A percentile compares a stretch with the other conserved stretches of the same genome.
Evolutionary conservation across 2,329 filamentous ascomycete species (phyloP).

Genomic region (Aquanectria penicillioides): DNA sequence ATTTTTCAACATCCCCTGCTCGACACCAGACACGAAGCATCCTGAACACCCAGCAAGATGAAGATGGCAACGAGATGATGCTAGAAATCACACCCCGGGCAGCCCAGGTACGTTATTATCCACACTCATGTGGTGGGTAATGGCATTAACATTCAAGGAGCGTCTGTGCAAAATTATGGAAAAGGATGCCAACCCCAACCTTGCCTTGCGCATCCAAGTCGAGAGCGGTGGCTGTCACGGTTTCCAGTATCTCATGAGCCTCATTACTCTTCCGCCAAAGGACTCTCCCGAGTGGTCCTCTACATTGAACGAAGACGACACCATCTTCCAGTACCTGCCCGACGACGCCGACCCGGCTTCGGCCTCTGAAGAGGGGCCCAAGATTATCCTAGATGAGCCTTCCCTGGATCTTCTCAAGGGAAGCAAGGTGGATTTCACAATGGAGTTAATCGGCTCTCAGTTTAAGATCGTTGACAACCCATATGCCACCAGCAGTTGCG

Average conservation of each 20-base stretch:
- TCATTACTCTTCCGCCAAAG: slow-evolving; percentile 69
- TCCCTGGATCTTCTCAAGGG: slow-evolving; percentile 90
- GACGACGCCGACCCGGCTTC: slow-evolving; percentile 52
- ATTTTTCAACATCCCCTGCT: slow-evolving; percentile 51
- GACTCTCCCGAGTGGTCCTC: slow-evolving; percentile 47
- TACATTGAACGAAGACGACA: slow-evolving; percentile 77
- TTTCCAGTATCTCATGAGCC: slow-evolving; percentile 95
- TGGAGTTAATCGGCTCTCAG: slow-evolving; percentile 87
- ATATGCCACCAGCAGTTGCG: slow-evolving; percentile 90
- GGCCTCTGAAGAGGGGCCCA: slow-evolving; percentile 60
- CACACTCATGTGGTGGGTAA: background rate
- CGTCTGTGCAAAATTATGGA: slow-evolving; percentile 82
- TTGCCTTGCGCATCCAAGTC: slow-evolving; percentile 90
- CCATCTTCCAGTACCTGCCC: slow-evolving; percentile 78
- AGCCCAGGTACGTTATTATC: slow-evolving; percentile 68
- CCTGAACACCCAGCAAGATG: slow-evolving; percentile 80
- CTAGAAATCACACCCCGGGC: slow-evolving; percentile 88
- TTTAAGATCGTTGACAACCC: slow-evolving; percentile 98
- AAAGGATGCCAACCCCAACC: slow-evolving; percentile 77
- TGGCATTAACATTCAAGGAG: slow-evolving; percentile 47
- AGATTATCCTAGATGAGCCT: slow-evolving; percentile 87
- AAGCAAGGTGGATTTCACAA: slow-evolving; percentile 95
- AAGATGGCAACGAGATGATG: slow-evolving; percentile 84
- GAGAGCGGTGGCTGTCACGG: slow-evolving; percentile 96
- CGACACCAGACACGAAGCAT: slow-evolving; percentile 59